phyloP scores from a whole-genome alignment of 2,329 filamentous ascomycete species.

The Calonectria fujianensis region DNA sequence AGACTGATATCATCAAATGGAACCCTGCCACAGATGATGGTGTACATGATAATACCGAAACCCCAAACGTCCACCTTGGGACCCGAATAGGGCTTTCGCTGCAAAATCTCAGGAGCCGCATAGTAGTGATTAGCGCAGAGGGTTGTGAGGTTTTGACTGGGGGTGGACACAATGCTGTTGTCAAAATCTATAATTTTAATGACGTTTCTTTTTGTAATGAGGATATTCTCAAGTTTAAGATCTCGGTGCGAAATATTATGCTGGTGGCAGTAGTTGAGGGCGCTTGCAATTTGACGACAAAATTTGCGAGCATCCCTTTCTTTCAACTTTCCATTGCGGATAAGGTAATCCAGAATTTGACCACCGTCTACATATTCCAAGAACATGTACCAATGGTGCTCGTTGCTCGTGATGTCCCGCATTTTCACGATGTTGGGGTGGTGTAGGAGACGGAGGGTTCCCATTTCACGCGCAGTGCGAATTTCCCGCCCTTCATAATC shows the following conservation, averaged over 20 bases:
- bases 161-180: constrained; percentile 94
- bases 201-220: constrained; percentile 98
- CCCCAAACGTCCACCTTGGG: constrained; percentile 99
- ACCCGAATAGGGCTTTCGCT: constrained; percentile 94
- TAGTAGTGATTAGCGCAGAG: constrained; percentile 99
- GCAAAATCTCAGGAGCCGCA: constrained; percentile 93
- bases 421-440: constrained; percentile 98
- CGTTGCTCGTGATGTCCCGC: constrained; percentile 94
- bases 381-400: constrained; percentile 99
- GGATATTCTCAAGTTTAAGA: constrained; percentile 98
- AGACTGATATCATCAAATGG: constrained; percentile 99
- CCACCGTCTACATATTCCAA: constrained; percentile 99
- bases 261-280: constrained; percentile 96
- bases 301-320: constrained; percentile 99
- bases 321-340: constrained; percentile 96
- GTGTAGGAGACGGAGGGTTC: constrained; percentile 94
- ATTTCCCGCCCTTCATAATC: constrained; percentile 98
- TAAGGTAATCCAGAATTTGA: constrained; percentile 99
- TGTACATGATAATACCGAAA: constrained; percentile 98
- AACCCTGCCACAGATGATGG: constrained; percentile 96
- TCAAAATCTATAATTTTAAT: constrained; percentile 99
- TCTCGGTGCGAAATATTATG: constrained; percentile 99
- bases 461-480: constrained; percentile 94
- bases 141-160: constrained; percentile 89
- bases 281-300: constrained; percentile 95